Base-by-base conservation (phyloP, 2,329 filamentous ascomycete species). In the Parastagonospora nodorum region DNA sequence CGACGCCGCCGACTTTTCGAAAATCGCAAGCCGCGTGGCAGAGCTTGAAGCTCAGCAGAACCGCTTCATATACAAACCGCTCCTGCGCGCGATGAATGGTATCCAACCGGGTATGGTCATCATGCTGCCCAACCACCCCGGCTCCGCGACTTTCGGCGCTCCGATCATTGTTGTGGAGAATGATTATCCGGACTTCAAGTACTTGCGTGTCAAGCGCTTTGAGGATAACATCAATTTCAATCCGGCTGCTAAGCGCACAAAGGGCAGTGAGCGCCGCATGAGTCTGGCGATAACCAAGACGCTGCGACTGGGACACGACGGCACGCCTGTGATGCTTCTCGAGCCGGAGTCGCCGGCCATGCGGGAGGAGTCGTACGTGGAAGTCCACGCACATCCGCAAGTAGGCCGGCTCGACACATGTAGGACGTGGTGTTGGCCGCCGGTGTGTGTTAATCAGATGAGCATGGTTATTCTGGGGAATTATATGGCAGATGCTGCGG, bases 1-100 rank as follows among this genome's bases (percentile, higher is more conserved):
- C 14, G 32, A 52, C 5, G 10, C 30, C 3, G n/a, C 8, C n/a
- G 50, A 62, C 5, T 9, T 45, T 9, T 27, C 24, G 30, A 65
- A 67, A 45, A 33, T 64, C 3, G 16, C 31, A 10, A 31, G 32
- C 12, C 51, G 51, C 9, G 19, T 65, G 9, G 12, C 47, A 2
- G 15, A 50, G 31, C 48, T 64, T 2, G 63, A 67, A 43, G 52
- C 55, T 7, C n/a, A 53, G 4, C 60, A 64, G 42, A 67, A 64
- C 24, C 53, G 62, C 2, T 64, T 47, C 41, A 47, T 64, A 12
- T 67, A 63, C 56, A 63, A 65, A 46, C 59, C 59, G 0, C 45
- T 64, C 2, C 40, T 35, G 4, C 54, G 46, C 7, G 39, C 56
- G 28, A 48, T 65, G 35, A 51, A 27, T 9, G 4, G 7, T 4